phyloP scores from a whole-genome alignment of 1,139 yeast species.

The Pichia sorboxylosa region DNA sequence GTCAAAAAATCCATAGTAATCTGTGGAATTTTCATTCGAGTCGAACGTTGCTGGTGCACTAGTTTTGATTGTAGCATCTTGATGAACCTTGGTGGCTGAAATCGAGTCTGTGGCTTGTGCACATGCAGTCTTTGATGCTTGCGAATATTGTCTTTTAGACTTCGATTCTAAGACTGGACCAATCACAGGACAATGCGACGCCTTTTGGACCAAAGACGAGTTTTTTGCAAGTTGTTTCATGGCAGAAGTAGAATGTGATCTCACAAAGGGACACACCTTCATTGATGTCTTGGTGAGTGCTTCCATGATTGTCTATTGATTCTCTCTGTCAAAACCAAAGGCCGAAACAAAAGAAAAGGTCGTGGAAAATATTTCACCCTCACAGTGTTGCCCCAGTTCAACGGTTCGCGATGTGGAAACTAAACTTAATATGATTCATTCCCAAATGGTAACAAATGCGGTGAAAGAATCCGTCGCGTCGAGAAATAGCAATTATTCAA shows the following conservation, averaged over 20 bases:
- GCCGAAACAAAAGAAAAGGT: too few relatives aligned
- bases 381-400: too few relatives aligned
- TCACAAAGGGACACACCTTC: slow-evolving; percentile 78
- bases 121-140: slow-evolving; percentile 39
- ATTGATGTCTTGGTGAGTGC: slow-evolving; percentile 66
- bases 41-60: slow-evolving; percentile 20
- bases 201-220: slow-evolving; percentile 46
- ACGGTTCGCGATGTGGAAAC: too few relatives aligned
- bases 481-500: too few relatives aligned
- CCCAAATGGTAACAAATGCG: too few relatives aligned
- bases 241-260: slow-evolving; percentile 52
- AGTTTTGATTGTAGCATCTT: slow-evolving; percentile 25
- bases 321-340: too few relatives aligned
- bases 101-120: slow-evolving; percentile 36
- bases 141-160: slow-evolving; percentile 41
- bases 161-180: slow-evolving; percentile 55
- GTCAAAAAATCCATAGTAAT: slow-evolving; percentile 20
- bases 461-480: too few relatives aligned
- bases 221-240: slow-evolving; percentile 40
- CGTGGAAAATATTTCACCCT: too few relatives aligned
- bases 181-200: slow-evolving; percentile 80
- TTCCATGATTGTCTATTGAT: too few relatives aligned
- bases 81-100: slow-evolving; percentile 18
- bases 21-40: slow-evolving; percentile 19
- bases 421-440: too few relatives aligned